Evolutionary conservation across 2,329 filamentous ascomycete species (phyloP).

Genomic region (Cadophora gregata): DNA sequence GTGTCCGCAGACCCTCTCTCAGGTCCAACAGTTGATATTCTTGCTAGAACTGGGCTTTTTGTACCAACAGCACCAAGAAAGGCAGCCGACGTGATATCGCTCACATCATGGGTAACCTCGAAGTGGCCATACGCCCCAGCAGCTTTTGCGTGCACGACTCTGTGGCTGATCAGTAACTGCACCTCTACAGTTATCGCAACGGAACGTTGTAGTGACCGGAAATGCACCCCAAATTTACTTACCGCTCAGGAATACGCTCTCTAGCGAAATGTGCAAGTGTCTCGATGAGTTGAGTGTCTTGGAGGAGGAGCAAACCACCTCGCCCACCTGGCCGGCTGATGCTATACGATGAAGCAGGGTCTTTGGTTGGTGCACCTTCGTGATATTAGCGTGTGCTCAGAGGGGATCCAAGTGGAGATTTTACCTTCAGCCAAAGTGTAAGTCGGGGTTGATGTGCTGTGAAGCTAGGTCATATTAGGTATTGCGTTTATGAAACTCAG

Average conservation of each 20-base stretch:
- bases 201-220: no score
- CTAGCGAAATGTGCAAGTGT: slow-evolving; percentile 60
- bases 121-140: slow-evolving; percentile 52
- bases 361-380: neutral
- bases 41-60: slow-evolving; percentile 55
- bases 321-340: slow-evolving; percentile 26
- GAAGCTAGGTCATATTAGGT: neutral
- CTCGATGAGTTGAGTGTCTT: slow-evolving; percentile 70
- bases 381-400: neutral
- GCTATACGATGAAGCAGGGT: slow-evolving; percentile 26
- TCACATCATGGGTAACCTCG: slow-evolving; percentile 64
- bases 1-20: slow-evolving; percentile 55
- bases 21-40: slow-evolving; percentile 53
- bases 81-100: slow-evolving; percentile 59
- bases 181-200: no score
- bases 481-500: neutral
- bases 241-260: slow-evolving; percentile 54
- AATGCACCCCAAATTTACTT: neutral
- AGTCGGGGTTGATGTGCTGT: neutral
- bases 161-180: neutral
- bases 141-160: slow-evolving; percentile 69
- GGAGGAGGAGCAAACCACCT: slow-evolving; percentile 61
- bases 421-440: neutral
- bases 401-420: no score
- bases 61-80: slow-evolving; percentile 60